Evolutionary conservation across 1,139 yeast species (phyloP), one percentile per base, ranked within the genome.

Genomic region (Meyerozyma carpophila): DNA sequence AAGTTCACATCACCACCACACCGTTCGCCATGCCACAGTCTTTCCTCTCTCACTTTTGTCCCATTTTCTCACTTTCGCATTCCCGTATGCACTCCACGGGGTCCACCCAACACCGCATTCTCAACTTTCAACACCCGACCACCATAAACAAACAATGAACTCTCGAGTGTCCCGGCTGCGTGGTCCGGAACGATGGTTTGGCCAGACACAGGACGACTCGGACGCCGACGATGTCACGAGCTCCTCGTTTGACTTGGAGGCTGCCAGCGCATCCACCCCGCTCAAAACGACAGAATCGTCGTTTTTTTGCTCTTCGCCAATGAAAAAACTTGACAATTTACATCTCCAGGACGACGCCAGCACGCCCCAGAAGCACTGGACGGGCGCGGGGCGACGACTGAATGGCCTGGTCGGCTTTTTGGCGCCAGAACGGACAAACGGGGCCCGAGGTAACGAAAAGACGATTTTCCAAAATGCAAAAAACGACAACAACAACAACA

Each of bases 221-320:
- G 64, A 59, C 11, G 56, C 40, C 27, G 52, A 46, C 24, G 51
- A 47, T 5, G 46, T 48, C 31, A 36, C 34, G n/a, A 45, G 41
- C 18, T 42, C 50, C 27, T 45, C 56, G 25, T 54, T 59, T 40
- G 65, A 62, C 39, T 48, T 62, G 32, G 60, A 52, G 21, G 40
- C 60, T 25, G 62, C 62, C 3, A 62, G 62, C 2, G 68, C 69
- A 0, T 66, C 72, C n/a, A 68, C 74, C 8, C 74, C 74, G 8
- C 52, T 67, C 41, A 52, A 55, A 41, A 38, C 55, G 43, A 50
- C 50, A 25, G 55, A 62, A 16, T 45, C 55, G 8, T 56, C 70
- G 18, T 70, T 72, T 44, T 47, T 65, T 24, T 9, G 26, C 37
- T 34, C 37, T 8, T 70, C 76, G 1, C 77, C 77, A 10, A 62